phyloP scores from a whole-genome alignment of 352 stramenopile genomes.

The Globisporangium nagaii region DNA sequence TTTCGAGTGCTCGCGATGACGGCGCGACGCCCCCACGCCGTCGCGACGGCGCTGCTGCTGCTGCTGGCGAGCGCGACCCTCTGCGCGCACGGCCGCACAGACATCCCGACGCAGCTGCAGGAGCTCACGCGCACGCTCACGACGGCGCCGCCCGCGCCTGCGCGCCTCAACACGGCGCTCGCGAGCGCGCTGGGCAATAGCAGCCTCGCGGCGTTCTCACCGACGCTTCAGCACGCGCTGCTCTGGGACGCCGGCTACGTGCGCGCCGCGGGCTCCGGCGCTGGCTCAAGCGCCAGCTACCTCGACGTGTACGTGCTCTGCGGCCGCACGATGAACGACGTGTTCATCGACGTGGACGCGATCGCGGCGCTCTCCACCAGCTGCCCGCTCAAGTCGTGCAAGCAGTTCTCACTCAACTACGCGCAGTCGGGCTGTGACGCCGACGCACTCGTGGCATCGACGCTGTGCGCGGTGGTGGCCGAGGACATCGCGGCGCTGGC shows the following conservation, averaged over 20 bases:
- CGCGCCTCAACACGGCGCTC: neutral
- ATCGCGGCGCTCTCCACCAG: constrained; percentile 15
- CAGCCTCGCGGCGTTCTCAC: neutral
- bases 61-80: neutral
- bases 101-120: constrained; percentile 15
- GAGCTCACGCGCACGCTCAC: constrained; percentile 18
- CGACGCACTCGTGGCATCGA: constrained; percentile 6
- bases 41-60: too few relatives aligned
- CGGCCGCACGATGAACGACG: constrained; percentile 29
- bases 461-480: constrained; percentile 15
- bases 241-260: too few relatives aligned
- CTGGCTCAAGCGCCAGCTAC: constrained; percentile 17
- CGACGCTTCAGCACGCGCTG: too few relatives aligned
- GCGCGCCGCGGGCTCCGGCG: too few relatives aligned
- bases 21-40: neutral
- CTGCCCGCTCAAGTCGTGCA: constrained; percentile 25
- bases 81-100: neutral
- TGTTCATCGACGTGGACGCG: constrained; percentile 14
- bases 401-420: constrained; percentile 23
- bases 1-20: too few relatives aligned
- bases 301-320: constrained; percentile 37
- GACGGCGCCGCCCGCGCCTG: constrained; percentile 12
- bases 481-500: neutral
- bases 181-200: neutral
- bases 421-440: constrained; percentile 16